Evolutionary conservation across 2,329 filamentous ascomycete genomes (phyloP).

Genomic region (Botrytis squamosa): DNA sequence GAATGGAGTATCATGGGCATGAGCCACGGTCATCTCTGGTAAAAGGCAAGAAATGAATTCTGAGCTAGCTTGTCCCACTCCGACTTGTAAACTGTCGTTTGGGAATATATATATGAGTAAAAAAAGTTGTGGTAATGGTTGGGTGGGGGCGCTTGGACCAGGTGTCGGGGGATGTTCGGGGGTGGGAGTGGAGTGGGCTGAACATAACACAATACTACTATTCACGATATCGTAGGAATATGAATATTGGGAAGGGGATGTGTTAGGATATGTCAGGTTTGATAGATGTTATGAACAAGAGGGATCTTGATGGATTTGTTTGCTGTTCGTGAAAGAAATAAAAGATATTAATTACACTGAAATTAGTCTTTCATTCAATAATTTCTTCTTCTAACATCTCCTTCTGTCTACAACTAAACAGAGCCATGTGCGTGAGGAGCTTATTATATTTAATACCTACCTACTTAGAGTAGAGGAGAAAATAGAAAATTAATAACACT

Average conservation of each 20-base stretch:
- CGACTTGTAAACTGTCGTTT: slow-evolving; percentile 22
- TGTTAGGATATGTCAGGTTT: neutral
- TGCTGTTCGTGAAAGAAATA: neutral
- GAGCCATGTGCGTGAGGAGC: neutral
- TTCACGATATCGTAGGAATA: too few species aligned
- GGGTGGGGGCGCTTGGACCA: neutral
- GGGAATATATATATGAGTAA: slow-evolving; percentile 21
- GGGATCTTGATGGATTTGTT: neutral
- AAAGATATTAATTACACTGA: neutral
- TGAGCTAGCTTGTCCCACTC: slow-evolving; percentile 42
- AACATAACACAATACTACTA: too few species aligned
- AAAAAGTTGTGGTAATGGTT: too few species aligned
- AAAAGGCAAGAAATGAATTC: slow-evolving; percentile 44
- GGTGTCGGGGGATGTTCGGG: neutral
- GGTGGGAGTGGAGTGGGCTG: too few species aligned
- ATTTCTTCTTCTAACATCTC: neutral
- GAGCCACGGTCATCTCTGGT: slow-evolving; percentile 43
- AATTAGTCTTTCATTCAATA: neutral
- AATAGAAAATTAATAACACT: neutral
- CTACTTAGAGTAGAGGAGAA: neutral
- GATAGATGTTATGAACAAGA: neutral
- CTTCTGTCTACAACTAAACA: neutral
- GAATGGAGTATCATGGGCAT: slow-evolving; percentile 53
- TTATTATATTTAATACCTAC: neutral
- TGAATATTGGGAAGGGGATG: neutral